Evolutionary conservation across 2,329 filamentous ascomycete genomes (phyloP), one percentile per base, ranked within the genome.

Genomic region (Calonectria ilicicola): DNA sequence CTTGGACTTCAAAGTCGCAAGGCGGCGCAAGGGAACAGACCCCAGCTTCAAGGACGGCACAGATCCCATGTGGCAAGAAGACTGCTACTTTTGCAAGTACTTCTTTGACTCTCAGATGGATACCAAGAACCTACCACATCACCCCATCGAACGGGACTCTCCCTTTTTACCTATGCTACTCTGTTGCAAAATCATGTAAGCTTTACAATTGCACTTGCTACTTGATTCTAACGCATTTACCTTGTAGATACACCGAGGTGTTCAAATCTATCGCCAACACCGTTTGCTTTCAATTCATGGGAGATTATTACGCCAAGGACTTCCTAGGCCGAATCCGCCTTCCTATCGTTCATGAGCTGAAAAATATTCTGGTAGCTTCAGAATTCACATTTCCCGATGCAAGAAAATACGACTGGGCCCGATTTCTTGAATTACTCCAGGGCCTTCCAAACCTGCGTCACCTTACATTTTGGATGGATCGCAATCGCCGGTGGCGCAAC

Each of bases 401-500:
- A 10, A 17, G n/a, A 27, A 38, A 38, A 26, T 32, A 23, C 12
- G 62, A 38, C 12, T 58, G 53, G 53, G 12, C n/a, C 3, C 53
- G 32, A 23, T 32, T 58, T 26, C 26, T 15, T 3, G 19, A 40
- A 9, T 8, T 40, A 7, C n/a, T 58, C 3, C 2, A 32, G 12
- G n/a, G 35, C 29, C 40, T 67, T 21, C 40, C 40, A 5, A 67
- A 47, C 21, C 21, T 67, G 40, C 65, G 51, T 6, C 21, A 32
- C 10, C 27, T 67, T 14, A 60, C 49, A 3, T 26, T 67, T 46
- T 67, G 65, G 65, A 58, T 67, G 38, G 65, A 67, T n/a, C n/a
- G 29, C 7, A 32, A 44, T 12, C 65, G 53, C n/a, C 49, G 65
- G 14, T 67, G 51, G 65, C 51, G 65, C n/a, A 67, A 67, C 42